Evolutionary conservation across 768 basidiomycete genomes (phyloP), one percentile per base, ranked within the genome.

Genomic region (Boletus reticulatus): DNA sequence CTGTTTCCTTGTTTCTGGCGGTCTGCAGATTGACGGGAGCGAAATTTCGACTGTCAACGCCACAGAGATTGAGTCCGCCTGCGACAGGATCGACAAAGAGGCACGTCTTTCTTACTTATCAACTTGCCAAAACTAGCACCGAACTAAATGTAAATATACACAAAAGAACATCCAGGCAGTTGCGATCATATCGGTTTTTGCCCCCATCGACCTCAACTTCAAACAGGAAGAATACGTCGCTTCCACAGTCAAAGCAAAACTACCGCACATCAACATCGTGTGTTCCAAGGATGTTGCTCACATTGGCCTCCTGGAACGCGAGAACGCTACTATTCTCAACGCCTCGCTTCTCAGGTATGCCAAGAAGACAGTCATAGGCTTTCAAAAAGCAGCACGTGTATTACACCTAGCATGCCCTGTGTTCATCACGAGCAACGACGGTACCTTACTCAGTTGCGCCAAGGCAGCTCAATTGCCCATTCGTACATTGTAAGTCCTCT

Each of bases 251-350:
- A 64, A 62, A 9, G 72, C 69, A 22, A 67, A 76, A 37, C 72
- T 81, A 37, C 67, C 68, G 10, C 68, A 72, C 45, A 68, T 75
- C 43, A 75, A 83, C 50, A 71, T 85, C 47, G 79, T 84, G 41
- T 78, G 80, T 48, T 81, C 81, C 27, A 78, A 79, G 47, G 78
- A 82, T 50, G 83, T 84, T 41, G 84, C 79, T 9, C 79, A 81
- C 62, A 73, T 84, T 22, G 83, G 83, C 34, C 73, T 87, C 48
- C 68, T 86, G 16, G 83, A 85, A 58, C 77, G 86, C 43, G 86
- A 87, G 64, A 87, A 88, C 52, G 86, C 87, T 0, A 69, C 83
- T 14, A 86, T 88, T 56, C 75, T 87, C 56, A 88, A 87, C 58
- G 84, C 84, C 1, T 81, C 85, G 3, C 78, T 87, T 60, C 75